Base-by-base conservation (phyloP, 306 rosid genomes). In the Vicia faba region DNA sequence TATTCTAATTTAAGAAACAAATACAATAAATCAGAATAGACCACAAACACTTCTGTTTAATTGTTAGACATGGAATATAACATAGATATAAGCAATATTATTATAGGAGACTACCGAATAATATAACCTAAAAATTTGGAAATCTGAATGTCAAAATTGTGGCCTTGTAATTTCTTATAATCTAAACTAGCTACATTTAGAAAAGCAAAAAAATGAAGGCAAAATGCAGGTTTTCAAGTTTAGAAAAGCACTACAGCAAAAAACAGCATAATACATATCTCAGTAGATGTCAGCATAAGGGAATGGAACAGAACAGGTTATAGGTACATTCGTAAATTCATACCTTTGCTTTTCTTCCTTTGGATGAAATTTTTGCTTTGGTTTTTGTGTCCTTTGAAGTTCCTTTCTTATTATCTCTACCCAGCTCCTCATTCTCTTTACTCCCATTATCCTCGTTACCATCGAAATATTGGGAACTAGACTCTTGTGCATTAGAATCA, bases 311-410 rank as follows among this genome's bases (percentile, higher is more conserved):
- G 8, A 33, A 33, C 38, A 40, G 45, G 12, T 40, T 33, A 33
- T 33, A 51, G 6, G 31, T 20, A 19, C 7, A 46, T 36, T 50
- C 39, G 26, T 19, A 64, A 82, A 36, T 60, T 43, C 51, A 74
- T 83, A 95, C 99, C 97, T 85, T 95, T 5, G 92, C 50, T 57
- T 86, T 90, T 84, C 78, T 88, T 72, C 90, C 89, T 79, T 75
- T 88, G 65, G 87, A 78, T 50, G 84, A 83, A 66, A 16, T 29
- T 79, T 84, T 88, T 18, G 84, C 70, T 63, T 79, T 84, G 71
- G 66, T 11, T 72, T 62, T 80, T 44, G 76, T 66, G 36, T 84
- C 84, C 84, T 84, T 88, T 31, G 62, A 70, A 3, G 18, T 28
- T 71, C 78, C 93, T 69, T 75, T 84, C 72, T 73, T 82, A 61